Evolutionary conservation across 192 early-diverging fungal species (phyloP).

Genomic region (Piromyces sp.): DNA sequence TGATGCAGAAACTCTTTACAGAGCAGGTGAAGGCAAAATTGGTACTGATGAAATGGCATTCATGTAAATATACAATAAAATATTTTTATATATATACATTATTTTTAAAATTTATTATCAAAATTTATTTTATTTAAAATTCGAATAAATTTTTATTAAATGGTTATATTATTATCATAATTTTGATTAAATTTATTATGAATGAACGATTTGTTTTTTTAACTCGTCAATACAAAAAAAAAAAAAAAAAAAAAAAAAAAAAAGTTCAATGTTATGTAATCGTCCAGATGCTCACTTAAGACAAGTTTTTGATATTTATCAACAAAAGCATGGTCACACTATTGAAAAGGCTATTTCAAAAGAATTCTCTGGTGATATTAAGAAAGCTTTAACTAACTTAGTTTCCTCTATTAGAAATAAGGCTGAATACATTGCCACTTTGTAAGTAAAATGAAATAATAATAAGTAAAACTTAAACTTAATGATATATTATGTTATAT

Average conservation of each 20-base stretch:
- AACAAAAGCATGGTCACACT: constrained; percentile 11
- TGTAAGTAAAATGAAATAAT: no score
- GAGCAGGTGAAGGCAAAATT: constrained; percentile 17
- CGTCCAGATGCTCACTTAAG: background rate
- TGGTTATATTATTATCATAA: no score
- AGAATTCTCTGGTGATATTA: constrained; percentile 24
- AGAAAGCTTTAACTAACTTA: constrained; percentile 12
- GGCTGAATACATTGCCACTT: background rate
- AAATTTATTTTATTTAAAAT: no score
- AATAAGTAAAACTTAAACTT: background rate
- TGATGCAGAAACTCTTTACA: constrained; percentile 22
- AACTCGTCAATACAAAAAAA: no score
- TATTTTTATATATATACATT: no score
- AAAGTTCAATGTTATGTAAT: background rate
- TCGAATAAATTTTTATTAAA: no score
- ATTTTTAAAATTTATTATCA: no score
- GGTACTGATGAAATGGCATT: constrained; percentile 25
- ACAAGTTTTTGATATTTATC: constrained; percentile 13
- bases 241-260: background rate
- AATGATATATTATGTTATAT: background rate
- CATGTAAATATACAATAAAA: no score
- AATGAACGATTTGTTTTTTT: no score
- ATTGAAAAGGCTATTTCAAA: constrained; percentile 19
- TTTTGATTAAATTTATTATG: no score
- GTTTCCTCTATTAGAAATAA: background rate